Evolutionary conservation across 192 early-diverging fungal species (phyloP), one percentile per base, ranked within the genome.

Genomic region (Backusella morwellensis): DNA sequence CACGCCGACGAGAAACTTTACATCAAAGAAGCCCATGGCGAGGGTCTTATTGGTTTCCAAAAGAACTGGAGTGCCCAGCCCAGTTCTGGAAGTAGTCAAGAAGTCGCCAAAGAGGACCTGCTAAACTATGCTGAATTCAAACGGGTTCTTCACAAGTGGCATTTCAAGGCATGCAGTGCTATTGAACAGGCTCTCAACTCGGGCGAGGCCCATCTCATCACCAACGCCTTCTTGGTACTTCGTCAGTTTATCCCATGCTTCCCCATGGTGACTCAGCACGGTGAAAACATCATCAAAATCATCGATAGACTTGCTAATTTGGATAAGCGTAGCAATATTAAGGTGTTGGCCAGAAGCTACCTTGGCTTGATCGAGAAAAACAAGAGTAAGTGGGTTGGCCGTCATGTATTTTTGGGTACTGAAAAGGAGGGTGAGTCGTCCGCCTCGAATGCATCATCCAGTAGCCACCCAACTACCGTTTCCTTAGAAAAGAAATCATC

Each of bases 161-260:
- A 95, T 66, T 75, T 79, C 21, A 89, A 89, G 35, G n/a, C 50
- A 35, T 77, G 63, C 68, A 35, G 56, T 54, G 66, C 79, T 0
- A 84, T 90, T 38, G 78, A 79, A 15, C 68, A 74, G 5, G 78
- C 83, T 35, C 75, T 95, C 17, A 77, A 84, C 9, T 92, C 91
- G 3, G 79, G 74, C 8, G 93, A 96, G 68, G 90, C 91, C 70
- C 88, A 92, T 78, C 88, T 90, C 72, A 89, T 93, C 70, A 88
- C 92, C 14, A 96, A 96, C 74, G 78, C 92, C 5, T 91, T 95
- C 56, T 78, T 93, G 29, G 86, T 95, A 14, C 82, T 96, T 11
- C 88, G 91, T 32, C 85, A 88, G 21, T 84, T 95, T 23, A 74
- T 81, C 6, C 70, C 87, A 19, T 85, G 83, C 50, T 96, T 91